Percentiles rank a stretch among this genome's conserved stretches.
Evolutionary conservation across 192 early-diverging fungal genomes (phyloP).

Genomic region (Coemansia sp.): DNA sequence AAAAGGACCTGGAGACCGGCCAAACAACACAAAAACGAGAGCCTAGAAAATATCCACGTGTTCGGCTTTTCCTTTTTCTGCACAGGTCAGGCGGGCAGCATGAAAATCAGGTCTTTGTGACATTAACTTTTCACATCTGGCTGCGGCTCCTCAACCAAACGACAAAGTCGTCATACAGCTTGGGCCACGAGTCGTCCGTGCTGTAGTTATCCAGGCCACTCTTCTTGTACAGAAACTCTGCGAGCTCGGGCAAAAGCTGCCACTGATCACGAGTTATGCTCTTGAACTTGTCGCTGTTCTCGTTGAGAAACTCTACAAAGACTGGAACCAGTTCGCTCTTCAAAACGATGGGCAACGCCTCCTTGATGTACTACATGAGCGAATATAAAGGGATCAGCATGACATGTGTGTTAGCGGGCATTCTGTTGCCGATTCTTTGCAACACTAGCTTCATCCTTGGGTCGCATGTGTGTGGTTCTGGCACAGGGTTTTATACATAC

Average conservation of each 20-base stretch:
- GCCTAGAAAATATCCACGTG: constrained; percentile 14
- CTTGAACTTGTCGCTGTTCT: constrained; percentile 23
- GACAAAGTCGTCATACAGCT: constrained; percentile 49
- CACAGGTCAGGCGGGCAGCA: constrained; percentile 1
- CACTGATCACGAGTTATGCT: constrained; percentile 49
- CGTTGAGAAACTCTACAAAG: constrained; percentile 42
- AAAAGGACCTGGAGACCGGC: neutral
- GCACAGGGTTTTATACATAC: constrained; percentile 18
- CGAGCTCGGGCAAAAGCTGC: constrained; percentile 45
- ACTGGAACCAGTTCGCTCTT: constrained; percentile 26
- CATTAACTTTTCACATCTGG: too few species aligned
- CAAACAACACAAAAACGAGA: neutral
- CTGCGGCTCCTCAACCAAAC: constrained; percentile 25
- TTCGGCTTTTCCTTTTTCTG: neutral
- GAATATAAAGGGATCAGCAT: neutral
- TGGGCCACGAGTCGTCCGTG: constrained; percentile 51
- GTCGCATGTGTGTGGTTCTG: neutral
- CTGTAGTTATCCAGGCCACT: constrained; percentile 30
- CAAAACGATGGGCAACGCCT: constrained; percentile 28
- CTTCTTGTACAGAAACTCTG: constrained; percentile 9
- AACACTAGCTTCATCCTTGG: neutral
- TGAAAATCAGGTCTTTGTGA: neutral
- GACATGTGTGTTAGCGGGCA: neutral
- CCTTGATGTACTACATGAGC: constrained; percentile 31
- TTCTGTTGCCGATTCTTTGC: neutral